These are phyloP conservation scores for Oryza nivara DNA, from an alignment of 176 grass and related monocot genomes.

Conservation along the genomic window DNA sequence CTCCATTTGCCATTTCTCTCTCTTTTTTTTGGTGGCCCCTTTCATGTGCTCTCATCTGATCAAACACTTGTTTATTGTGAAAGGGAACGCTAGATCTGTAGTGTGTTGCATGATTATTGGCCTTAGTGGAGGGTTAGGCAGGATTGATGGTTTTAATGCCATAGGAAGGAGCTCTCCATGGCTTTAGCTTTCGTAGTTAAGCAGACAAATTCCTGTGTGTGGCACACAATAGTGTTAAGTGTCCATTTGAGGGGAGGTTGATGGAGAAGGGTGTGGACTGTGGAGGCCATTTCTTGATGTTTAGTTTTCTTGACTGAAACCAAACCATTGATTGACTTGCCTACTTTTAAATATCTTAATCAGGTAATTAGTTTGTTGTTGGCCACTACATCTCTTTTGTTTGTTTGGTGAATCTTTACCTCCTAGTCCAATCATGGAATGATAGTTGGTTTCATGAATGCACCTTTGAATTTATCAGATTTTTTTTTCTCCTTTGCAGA, in stretches of 20 bases:
- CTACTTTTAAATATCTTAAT: constrained; percentile 23
- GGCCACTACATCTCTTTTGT: constrained; percentile 9
- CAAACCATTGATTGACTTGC: not conserved
- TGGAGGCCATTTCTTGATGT: constrained; percentile 16
- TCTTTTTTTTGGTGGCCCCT: not conserved
- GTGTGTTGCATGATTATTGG: constrained; percentile 49
- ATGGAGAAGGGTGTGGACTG: constrained; percentile 10
- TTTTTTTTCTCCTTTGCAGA: not conserved
- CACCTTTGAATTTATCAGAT: not conserved
- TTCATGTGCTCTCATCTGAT: constrained; percentile 30
- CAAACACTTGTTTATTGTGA: constrained; percentile 38
- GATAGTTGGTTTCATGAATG: not conserved
- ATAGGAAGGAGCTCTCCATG: constrained; percentile 11
- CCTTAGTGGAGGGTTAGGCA: constrained; percentile 17
- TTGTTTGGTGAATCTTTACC: constrained; percentile 26
- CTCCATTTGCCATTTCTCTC: too few species aligned
- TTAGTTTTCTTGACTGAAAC: not conserved
- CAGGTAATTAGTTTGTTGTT: constrained; percentile 21
- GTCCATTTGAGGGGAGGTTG: constrained; percentile 3
- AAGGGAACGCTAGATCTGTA: constrained; percentile 47
- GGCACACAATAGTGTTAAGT: constrained; percentile 18
- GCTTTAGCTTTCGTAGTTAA: constrained; percentile 27
- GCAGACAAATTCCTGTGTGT: constrained; percentile 1
- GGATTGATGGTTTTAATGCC: constrained; percentile 25
- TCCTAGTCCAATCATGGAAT: not conserved